Evolutionary conservation across 2,329 filamentous ascomycete species (phyloP), one percentile per base, ranked within the genome.

Genomic region (Thelonectria rubi): DNA sequence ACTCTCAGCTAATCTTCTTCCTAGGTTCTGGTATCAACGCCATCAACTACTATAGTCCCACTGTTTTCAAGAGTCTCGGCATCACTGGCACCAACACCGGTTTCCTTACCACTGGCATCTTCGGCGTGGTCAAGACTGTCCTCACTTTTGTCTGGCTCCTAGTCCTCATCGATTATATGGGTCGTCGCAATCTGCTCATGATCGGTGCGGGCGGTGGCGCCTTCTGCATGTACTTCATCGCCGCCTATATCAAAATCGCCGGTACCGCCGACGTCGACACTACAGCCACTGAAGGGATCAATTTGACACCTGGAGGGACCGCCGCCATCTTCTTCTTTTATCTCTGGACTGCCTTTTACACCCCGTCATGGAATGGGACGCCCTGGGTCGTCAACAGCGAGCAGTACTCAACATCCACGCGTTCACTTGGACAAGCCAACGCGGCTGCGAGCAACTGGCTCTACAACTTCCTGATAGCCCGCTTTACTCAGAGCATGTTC

Each of bases 311-410:
- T 0, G 88, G 90, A 2, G 88, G 87, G 18, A 89, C 89, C 62
- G 81, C 86, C 6, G 90, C 90, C 62, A 86, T 90, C 3, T 89
- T 90, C 77, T 82, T 87, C 75, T 88, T 88, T 77, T 88, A 91
- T 77, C 66, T 76, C 7, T 74, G 73, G 67, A 74, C 71, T 3
- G 86, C 84, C 0, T 88, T 89, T 74, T 93, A 93, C 77, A 91
- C 88, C 0, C 89, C 86, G 0, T 84, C 85, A 0, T 91, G 88
- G 89, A 91, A 91, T 72, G 89, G 88, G 2, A 91, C 88, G 0
- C 90, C 90, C 0, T 93, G 91, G 91, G 89, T 93, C 20, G 78
- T 91, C 71, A 91, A 91, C 79, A 83, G 83, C 0, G 90, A 93
- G 75, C n/a, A n/a, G n/a, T n/a, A 92, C 93, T 92, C 75, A 86